Percentiles rank a stretch among this genome's conserved stretches.
These are phyloP conservation scores for Striga asiatica DNA, from an alignment of 257 asterid species.

Conservation along the genomic window DNA sequence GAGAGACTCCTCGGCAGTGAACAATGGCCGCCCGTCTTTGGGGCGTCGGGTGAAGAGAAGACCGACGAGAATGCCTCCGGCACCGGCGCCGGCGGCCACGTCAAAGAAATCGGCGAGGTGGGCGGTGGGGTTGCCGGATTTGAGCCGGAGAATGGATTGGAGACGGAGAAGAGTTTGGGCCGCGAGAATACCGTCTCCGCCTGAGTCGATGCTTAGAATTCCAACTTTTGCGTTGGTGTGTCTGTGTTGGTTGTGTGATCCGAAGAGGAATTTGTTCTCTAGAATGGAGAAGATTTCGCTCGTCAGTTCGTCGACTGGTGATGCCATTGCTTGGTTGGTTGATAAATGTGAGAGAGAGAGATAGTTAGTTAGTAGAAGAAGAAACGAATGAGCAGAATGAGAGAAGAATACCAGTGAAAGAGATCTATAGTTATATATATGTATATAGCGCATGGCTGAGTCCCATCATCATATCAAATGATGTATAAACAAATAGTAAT, in stretches of 20 bases:
- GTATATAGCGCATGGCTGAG: no score
- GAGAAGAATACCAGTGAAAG: no score
- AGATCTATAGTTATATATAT: no score
- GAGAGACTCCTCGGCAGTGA: slow-evolving; percentile 45
- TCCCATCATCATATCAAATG: no score
- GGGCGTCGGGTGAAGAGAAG: slow-evolving; percentile 53
- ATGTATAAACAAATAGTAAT: no score
- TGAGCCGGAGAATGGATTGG: slow-evolving; percentile 33
- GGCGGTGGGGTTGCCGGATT: slow-evolving; percentile 47
- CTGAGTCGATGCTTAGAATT: slow-evolving; percentile 65
- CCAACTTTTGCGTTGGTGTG: slow-evolving; percentile 34
- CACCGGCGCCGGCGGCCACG: slow-evolving; percentile 65
- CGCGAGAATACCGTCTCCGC: slow-evolving; percentile 53
- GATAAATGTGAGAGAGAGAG: neutral
- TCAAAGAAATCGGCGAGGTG: slow-evolving; percentile 60
- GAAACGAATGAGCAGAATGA: no score
- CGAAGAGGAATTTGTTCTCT: slow-evolving; percentile 79
- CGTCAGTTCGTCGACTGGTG: slow-evolving; percentile 33
- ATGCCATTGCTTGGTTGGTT: slow-evolving; percentile 13
- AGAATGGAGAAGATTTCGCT: slow-evolving; percentile 74
- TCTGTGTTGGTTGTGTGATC: slow-evolving; percentile 8
- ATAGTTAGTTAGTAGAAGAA: no score
- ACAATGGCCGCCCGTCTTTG: slow-evolving; percentile 35
- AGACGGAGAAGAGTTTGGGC: slow-evolving; percentile 47
- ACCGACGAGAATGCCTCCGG: slow-evolving; percentile 58